Base-by-base conservation (phyloP, 2,329 filamentous ascomycete species). In the Orbilia blumenaviensis region DNA sequence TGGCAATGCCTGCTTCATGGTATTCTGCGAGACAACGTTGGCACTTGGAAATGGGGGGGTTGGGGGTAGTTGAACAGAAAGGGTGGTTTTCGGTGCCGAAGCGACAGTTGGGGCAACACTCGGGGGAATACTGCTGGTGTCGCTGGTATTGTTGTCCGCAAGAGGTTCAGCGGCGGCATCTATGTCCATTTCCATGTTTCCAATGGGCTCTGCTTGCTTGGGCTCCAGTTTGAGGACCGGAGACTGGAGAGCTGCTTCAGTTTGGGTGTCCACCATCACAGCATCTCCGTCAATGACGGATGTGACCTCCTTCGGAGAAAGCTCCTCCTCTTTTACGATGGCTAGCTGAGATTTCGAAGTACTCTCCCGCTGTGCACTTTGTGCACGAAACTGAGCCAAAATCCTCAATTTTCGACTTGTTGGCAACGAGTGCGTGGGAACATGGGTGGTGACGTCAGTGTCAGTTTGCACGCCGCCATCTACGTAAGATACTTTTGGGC, bases 401-500 rank as follows among this genome's bases (percentile, higher is more conserved):
- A 76, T 76, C 18, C 72, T 60, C 72, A 76, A 69, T 61, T 76
- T 76, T 16, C 72, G 56, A n/a, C 72, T 76, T 1, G 58, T 69
- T 9, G 72, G 64, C 18, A 76, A 21, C 4, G 58, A 60, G 16
- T 62, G 56, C 7, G 52, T 9, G 12, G 64, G 64, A 10, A 14
- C 14, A 36, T 52, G 64, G 16, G 50, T 9, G 38, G 44, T 46
- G 27, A 66, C 14, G 38, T 76, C 64, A 18, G 77, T 25, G 32
- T 80, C 80, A 0, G 80, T 81, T 73, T 81, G 80, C 7, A 78
- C 76, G 8, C 78, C 77, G 14, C 68, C 75, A 52, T 81, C 77
- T n/a, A 78, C 75, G 54, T 80, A 81, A 50, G 77, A 73, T 12
- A 69, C 48, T 23, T 67, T 77, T 23, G 66, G 63, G 58, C 63